phyloP scores from a whole-genome alignment of 495 filamentous ascomycete genomes.

The Pseudomonodictys pantanalensis region DNA sequence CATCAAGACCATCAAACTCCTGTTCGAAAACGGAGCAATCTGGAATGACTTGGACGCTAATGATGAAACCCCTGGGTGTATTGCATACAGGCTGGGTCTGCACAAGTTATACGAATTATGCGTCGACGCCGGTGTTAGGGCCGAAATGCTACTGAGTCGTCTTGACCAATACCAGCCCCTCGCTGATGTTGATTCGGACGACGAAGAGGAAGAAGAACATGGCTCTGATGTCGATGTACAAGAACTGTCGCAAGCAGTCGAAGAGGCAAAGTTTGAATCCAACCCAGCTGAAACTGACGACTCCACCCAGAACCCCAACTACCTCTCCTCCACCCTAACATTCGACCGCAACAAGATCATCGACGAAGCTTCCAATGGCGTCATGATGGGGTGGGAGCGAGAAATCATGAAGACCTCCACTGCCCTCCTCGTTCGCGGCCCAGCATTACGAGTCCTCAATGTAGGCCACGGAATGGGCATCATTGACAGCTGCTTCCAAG shows the following conservation, averaged over 20 bases:
- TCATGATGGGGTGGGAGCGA: slow-evolving; percentile 98
- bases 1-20: slow-evolving; percentile 64
- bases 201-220: slow-evolving; percentile 51
- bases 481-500: slow-evolving; percentile 78
- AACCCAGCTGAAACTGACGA: not conserved
- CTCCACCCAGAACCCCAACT: slow-evolving; percentile 56
- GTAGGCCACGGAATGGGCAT: slow-evolving; percentile 98
- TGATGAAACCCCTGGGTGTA: slow-evolving; percentile 87
- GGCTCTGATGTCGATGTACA: not conserved
- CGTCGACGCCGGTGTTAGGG: slow-evolving; percentile 88
- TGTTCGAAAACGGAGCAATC: slow-evolving; percentile 85
- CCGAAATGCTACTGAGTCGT: slow-evolving; percentile 69
- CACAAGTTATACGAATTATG: slow-evolving; percentile 76
- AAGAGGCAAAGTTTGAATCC: slow-evolving; percentile 32
- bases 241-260: too few species aligned
- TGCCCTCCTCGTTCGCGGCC: slow-evolving; percentile 55
- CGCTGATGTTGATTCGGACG: slow-evolving; percentile 59
- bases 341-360: slow-evolving; percentile 74
- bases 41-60: slow-evolving; percentile 92
- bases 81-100: slow-evolving; percentile 69
- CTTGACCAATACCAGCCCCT: slow-evolving; percentile 63
- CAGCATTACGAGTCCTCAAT: slow-evolving; percentile 74
- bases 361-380: slow-evolving; percentile 77
- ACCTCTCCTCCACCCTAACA: slow-evolving; percentile 72
- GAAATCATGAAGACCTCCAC: slow-evolving; percentile 82